Percentiles rank a stretch among this genome's conserved stretches.
phyloP scores from a whole-genome alignment of 2,329 filamentous ascomycete genomes.

The Drechslera avenae region DNA sequence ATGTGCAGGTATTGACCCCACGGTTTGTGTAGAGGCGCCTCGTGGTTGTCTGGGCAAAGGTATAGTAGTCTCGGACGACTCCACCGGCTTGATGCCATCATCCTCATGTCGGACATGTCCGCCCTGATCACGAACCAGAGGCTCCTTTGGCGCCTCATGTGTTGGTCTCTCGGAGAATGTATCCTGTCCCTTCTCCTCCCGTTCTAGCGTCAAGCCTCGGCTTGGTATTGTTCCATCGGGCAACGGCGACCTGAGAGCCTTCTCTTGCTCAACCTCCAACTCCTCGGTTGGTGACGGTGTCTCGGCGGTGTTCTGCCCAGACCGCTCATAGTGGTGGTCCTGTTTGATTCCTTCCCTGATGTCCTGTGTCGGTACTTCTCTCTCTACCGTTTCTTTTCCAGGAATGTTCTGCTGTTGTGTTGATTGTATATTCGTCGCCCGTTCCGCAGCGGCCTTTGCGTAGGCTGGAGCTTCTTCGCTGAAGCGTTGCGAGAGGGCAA shows the following conservation, averaged over 20 bases:
- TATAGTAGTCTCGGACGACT: slow-evolving; percentile 51
- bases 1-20: slow-evolving; percentile 60
- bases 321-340: slow-evolving; percentile 57
- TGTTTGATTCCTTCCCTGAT: slow-evolving; percentile 53
- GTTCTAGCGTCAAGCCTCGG: slow-evolving; percentile 38
- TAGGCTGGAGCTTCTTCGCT: slow-evolving; percentile 55
- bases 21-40: slow-evolving; percentile 49
- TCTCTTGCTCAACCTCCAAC: slow-evolving; percentile 54
- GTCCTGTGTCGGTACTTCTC: slow-evolving; percentile 19
- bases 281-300: slow-evolving; percentile 48
- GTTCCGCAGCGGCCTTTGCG: slow-evolving; percentile 30
- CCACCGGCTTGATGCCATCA: slow-evolving; percentile 44
- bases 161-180: slow-evolving; percentile 39
- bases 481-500: slow-evolving; percentile 63
- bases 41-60: slow-evolving; percentile 41
- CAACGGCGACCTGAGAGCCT: slow-evolving; percentile 51
- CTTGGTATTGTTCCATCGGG: slow-evolving; percentile 59
- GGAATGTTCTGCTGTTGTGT: slow-evolving; percentile 34
- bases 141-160: slow-evolving; percentile 46
- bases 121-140: slow-evolving; percentile 36
- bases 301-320: slow-evolving; percentile 48
- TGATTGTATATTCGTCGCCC: slow-evolving; percentile 23
- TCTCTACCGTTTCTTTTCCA: slow-evolving; percentile 37
- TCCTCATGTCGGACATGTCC: slow-evolving; percentile 17
- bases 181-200: slow-evolving; percentile 41